Conservation (phyloP, 805 yeast species). For the Candida yuanshanica region DNA sequence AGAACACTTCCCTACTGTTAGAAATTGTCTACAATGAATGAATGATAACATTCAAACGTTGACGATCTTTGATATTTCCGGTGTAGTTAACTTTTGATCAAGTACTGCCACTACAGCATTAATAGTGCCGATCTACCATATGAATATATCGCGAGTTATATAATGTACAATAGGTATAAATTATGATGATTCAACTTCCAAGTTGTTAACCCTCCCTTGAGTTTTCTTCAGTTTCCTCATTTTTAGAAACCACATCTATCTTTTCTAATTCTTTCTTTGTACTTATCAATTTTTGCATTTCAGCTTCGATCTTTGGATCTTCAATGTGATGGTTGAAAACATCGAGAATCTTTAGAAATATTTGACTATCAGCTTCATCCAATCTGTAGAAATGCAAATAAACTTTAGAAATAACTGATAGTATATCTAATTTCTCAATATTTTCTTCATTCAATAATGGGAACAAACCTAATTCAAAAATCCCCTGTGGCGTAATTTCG, state of each 20-base stretch:
- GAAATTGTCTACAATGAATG: constrained; percentile 14
- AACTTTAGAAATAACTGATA: constrained; percentile 56
- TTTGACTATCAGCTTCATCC: constrained; percentile 31
- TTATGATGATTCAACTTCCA: background rate
- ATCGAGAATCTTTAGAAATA: constrained; percentile 32
- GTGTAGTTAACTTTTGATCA: background rate
- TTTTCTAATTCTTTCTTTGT: constrained; percentile 30
- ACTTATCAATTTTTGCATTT: constrained; percentile 32
- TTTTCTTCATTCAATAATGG: constrained; percentile 60
- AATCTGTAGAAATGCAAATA: constrained; percentile 42
- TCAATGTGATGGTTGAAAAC: constrained; percentile 35
- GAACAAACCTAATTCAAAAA: constrained; percentile 70
- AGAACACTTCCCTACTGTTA: constrained; percentile 57
- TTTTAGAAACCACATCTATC: background rate
- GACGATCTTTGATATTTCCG: background rate
- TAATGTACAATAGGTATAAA: background rate
- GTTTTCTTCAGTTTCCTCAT: background rate
- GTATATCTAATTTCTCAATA: constrained; percentile 54
- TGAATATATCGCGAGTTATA: background rate
- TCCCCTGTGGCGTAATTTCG: constrained; percentile 41
- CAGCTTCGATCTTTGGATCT: constrained; percentile 31
- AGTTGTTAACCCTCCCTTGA: background rate
- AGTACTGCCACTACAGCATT: background rate
- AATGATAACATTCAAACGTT: background rate
- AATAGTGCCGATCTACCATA: too few species aligned